Evolutionary conservation across 768 basidiomycete species (phyloP).

Genomic region (Termitomyces sp.): DNA sequence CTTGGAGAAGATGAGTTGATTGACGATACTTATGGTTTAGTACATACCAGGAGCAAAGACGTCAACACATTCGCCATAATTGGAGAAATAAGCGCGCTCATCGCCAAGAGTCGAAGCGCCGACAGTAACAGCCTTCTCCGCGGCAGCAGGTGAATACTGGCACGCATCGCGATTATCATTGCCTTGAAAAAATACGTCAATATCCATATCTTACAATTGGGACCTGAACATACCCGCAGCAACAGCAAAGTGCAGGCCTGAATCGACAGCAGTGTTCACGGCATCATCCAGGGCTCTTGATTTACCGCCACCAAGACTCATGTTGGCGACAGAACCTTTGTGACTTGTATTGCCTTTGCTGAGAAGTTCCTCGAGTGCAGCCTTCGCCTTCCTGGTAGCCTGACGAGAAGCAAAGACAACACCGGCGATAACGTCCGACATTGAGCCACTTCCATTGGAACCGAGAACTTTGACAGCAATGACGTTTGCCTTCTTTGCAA

Average conservation of each 20-base stretch:
- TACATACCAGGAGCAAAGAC: conserved; percentile 77
- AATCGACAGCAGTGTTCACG: conserved; percentile 78
- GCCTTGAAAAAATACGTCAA: conserved; percentile 28
- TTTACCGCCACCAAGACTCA: conserved; percentile 97
- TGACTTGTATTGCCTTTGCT: conserved; percentile 75
- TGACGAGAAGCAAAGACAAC: conserved; percentile 69
- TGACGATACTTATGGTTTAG: background rate
- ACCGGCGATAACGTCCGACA: conserved; percentile 91
- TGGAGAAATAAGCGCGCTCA: conserved; percentile 88
- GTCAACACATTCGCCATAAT: conserved; percentile 86
- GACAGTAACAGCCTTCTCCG: conserved; percentile 89
- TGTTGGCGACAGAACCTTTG: conserved; percentile 95
- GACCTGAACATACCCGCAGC: conserved; percentile 69
- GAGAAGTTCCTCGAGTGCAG: conserved; percentile 58
- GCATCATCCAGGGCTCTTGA: conserved; percentile 76
- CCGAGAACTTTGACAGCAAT: conserved; percentile 92
- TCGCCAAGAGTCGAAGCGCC: conserved; percentile 84
- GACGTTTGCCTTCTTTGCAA: conserved; percentile 89
- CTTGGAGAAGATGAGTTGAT: conserved; percentile 16
- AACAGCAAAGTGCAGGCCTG: conserved; percentile 93
- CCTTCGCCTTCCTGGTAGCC: conserved; percentile 48
- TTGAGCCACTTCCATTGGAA: conserved; percentile 89
- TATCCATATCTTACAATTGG: background rate
- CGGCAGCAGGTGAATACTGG: conserved; percentile 85
- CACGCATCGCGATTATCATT: conserved; percentile 90